Conservation (phyloP, 2,329 filamentous ascomycete species). For the Zasmidium angulare region DNA sequence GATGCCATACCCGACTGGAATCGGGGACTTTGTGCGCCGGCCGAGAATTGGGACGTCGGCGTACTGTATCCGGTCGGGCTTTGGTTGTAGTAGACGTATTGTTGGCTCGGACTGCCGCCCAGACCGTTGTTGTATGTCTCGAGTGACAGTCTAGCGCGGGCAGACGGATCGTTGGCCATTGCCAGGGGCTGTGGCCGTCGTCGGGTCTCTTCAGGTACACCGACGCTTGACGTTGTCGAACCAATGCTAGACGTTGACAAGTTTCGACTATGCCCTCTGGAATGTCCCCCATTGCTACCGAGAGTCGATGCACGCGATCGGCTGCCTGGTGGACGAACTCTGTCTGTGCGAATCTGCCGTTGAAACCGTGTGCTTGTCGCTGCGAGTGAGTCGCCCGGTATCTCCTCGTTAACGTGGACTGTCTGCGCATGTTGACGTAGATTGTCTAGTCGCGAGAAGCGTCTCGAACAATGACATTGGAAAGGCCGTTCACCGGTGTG, state of each 20-base stretch:
- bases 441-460: constrained; percentile 93
- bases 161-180: constrained; percentile 65
- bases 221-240: constrained; percentile 70
- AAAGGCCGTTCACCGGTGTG: constrained; percentile 97
- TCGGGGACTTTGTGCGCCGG: constrained; percentile 72
- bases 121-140: constrained; percentile 63
- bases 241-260: constrained; percentile 84
- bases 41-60: constrained; percentile 79
- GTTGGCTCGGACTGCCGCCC: constrained; percentile 61
- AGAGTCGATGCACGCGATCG: constrained; percentile 76
- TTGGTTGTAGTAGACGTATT: constrained; percentile 64
- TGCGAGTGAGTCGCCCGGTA: constrained; percentile 87
- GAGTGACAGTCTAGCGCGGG: constrained; percentile 63
- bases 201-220: constrained; percentile 64
- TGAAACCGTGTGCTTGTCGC: constrained; percentile 91
- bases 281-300: constrained; percentile 66
- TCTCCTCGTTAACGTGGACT: constrained; percentile 96
- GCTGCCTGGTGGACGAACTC: constrained; percentile 70
- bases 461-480: constrained; percentile 88
- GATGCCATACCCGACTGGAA: constrained; percentile 70
- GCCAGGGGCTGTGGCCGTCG: constrained; percentile 78
- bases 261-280: constrained; percentile 78
- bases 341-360: constrained; percentile 83
- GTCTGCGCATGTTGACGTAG: constrained; percentile 95
- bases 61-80: constrained; percentile 77